Percentiles rank a stretch among this genome's conserved stretches.
Conservation (phyloP, 2,329 filamentous ascomycete genomes). For the Stachybotrys chlorohalonatus region DNA sequence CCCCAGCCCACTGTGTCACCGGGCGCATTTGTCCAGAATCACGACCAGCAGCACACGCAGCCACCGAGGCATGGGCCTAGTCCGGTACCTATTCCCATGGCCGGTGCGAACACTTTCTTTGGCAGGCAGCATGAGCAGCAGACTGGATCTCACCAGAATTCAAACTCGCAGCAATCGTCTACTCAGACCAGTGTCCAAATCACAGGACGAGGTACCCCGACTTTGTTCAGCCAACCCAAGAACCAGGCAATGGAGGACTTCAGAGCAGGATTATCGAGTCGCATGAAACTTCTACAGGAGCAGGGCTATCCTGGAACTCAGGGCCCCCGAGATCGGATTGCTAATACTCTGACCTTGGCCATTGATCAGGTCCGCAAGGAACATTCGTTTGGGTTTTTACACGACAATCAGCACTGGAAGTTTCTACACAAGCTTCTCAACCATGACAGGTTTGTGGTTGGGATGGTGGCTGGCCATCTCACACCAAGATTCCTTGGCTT, state of each 20-base stretch:
- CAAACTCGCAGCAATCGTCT: background rate
- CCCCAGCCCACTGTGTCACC: no score
- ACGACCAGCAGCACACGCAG: background rate
- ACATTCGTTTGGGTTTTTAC: slow-evolving; percentile 16
- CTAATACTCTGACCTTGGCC: slow-evolving; percentile 10
- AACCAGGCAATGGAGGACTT: slow-evolving; percentile 16
- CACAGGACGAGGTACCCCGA: background rate
- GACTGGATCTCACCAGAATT: background rate
- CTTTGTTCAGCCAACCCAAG: slow-evolving; percentile 13
- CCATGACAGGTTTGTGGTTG: slow-evolving; percentile 20
- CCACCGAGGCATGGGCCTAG: slow-evolving; percentile 1
- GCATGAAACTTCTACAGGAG: slow-evolving; percentile 1
- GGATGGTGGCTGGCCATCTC: slow-evolving; percentile 15
- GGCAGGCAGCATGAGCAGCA: slow-evolving; percentile 6
- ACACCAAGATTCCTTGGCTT: slow-evolving; percentile 17
- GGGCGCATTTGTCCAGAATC: background rate
- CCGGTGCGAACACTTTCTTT: slow-evolving; percentile 28
- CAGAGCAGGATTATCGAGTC: slow-evolving; percentile 3
- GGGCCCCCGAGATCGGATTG: background rate
- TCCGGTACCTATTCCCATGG: slow-evolving; percentile 20
- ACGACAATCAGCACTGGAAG: slow-evolving; percentile 26
- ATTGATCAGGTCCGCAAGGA: slow-evolving; percentile 16
- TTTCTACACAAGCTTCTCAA: slow-evolving; percentile 15
- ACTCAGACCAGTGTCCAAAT: background rate
- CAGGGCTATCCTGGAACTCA: background rate